Conservation (phyloP, 352 stramenopile genomes). For the Globisporangium emineosum region DNA sequence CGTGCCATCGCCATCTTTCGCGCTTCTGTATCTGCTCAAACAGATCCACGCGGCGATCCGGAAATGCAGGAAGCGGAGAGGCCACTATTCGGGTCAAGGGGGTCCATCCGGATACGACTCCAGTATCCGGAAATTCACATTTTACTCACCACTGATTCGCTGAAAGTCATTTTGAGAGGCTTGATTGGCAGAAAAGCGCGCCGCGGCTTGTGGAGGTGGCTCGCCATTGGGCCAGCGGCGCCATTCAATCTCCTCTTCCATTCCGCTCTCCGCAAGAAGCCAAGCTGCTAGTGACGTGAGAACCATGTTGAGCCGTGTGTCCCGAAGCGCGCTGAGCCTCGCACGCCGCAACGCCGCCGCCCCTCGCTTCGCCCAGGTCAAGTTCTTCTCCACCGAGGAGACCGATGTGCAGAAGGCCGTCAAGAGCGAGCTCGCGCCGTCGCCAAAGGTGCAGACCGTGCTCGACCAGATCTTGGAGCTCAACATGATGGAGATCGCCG, state of each 20-base stretch:
- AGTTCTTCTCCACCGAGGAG: constrained; percentile 54
- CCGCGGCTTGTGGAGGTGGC: constrained; percentile 2
- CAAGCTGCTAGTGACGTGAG: background rate
- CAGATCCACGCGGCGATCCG: constrained; percentile 22
- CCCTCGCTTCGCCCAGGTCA: constrained; percentile 46
- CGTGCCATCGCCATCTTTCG: constrained; percentile 21
- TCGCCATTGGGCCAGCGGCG: constrained; percentile 8
- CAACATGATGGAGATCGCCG: constrained; percentile 89
- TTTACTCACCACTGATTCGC: background rate
- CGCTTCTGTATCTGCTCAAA: constrained; percentile 13
- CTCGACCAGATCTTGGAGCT: constrained; percentile 85
- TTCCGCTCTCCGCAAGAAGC: constrained; percentile 9
- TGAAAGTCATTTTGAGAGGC: background rate
- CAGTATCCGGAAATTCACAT: constrained; percentile 14
- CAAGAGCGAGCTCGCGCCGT: constrained; percentile 59
- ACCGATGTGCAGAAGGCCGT: constrained; percentile 36
- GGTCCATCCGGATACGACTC: constrained; percentile 13
- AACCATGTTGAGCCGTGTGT: constrained; percentile 68
- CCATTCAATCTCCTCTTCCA: constrained; percentile 21
- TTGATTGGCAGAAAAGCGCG: constrained; percentile 13
- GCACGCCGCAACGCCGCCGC: constrained; percentile 39
- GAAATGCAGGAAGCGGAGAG: background rate
- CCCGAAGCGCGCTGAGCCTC: constrained; percentile 62
- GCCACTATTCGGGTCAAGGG: constrained; percentile 6
- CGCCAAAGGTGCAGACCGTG: constrained; percentile 80